Evolutionary conservation across 768 basidiomycete genomes (phyloP).

Genomic region (Agaricus bisporus): DNA sequence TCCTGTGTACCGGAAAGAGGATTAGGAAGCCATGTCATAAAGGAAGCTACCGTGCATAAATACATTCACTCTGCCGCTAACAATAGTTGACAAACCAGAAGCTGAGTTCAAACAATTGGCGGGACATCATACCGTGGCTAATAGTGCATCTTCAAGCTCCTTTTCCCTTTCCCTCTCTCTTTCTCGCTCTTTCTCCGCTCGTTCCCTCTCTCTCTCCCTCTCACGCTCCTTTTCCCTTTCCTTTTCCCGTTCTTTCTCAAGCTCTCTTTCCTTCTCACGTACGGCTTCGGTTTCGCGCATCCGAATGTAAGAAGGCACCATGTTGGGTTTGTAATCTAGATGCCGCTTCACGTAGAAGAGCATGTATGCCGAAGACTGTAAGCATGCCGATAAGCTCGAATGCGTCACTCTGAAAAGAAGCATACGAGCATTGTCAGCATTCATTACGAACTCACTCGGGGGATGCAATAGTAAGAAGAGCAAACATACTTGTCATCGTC

Average conservation of each 20-base stretch:
- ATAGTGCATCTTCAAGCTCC: slow-evolving; percentile 60
- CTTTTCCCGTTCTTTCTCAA: slow-evolving; percentile 37
- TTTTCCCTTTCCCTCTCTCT: slow-evolving; percentile 44
- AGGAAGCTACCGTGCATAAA: too few species aligned
- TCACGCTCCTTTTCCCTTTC: slow-evolving; percentile 37
- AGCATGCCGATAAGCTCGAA: slow-evolving; percentile 60
- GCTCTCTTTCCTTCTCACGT: slow-evolving; percentile 33
- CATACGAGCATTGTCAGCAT: neutral
- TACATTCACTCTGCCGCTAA: too few species aligned
- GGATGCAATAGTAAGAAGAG: neutral
- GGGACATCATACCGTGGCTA: slow-evolving; percentile 37
- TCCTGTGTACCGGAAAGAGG: too few species aligned
- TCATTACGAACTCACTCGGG: neutral
- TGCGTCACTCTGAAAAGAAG: slow-evolving; percentile 52
- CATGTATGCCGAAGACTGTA: slow-evolving; percentile 83
- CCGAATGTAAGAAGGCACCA: slow-evolving; percentile 61
- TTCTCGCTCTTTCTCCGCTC: slow-evolving; percentile 27
- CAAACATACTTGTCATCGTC: slow-evolving; percentile 9
- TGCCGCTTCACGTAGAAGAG: slow-evolving; percentile 92
- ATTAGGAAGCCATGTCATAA: too few species aligned
- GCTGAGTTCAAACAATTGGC: too few species aligned
- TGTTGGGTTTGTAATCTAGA: slow-evolving; percentile 73
- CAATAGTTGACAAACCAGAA: too few species aligned
- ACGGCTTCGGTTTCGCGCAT: slow-evolving; percentile 62
- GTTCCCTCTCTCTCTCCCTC: slow-evolving; percentile 25